phyloP scores from a whole-genome alignment of 441 rosid species.

The Raphanus hybrid region DNA sequence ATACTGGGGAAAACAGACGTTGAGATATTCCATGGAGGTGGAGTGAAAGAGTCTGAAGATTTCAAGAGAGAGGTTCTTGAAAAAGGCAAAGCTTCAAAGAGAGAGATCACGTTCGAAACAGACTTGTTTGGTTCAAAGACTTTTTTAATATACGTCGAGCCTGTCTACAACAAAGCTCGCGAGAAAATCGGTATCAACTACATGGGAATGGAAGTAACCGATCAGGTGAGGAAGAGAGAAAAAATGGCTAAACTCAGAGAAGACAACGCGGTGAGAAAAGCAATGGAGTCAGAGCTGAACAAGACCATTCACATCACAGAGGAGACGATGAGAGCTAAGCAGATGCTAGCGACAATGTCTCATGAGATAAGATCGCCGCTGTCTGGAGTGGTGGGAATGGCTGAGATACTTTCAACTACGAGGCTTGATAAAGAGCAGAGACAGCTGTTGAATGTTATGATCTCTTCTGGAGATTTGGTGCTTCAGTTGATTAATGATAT shows the following conservation, averaged over 20 bases:
- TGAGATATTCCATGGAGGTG: slow-evolving; percentile 89
- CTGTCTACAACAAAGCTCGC: slow-evolving; percentile 85
- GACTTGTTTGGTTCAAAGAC: slow-evolving; percentile 87
- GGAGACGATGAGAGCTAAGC: slow-evolving; percentile 99
- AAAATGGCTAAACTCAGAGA: slow-evolving; percentile 87
- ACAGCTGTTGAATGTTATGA: slow-evolving; percentile 81
- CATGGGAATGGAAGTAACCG: slow-evolving; percentile 98
- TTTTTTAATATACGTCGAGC: slow-evolving; percentile 90
- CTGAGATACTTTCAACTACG: slow-evolving; percentile 87
- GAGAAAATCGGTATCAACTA: slow-evolving; percentile 94
- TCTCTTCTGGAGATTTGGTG: slow-evolving; percentile 95
- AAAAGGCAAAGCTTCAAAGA: slow-evolving; percentile 85
- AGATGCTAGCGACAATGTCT: slow-evolving; percentile 97
- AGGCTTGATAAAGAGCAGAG: slow-evolving; percentile 81
- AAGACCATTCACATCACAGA: slow-evolving; percentile 99
- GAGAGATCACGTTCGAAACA: slow-evolving; percentile 91
- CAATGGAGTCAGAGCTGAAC: slow-evolving; percentile 94
- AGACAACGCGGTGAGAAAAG: slow-evolving; percentile 95
- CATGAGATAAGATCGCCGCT: slow-evolving; percentile 97
- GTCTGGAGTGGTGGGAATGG: slow-evolving; percentile 93
- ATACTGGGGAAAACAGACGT: slow-evolving; percentile 89
- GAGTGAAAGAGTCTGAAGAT: slow-evolving; percentile 93
- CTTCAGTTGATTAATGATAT: slow-evolving; percentile 54
- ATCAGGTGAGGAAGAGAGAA: slow-evolving; percentile 92
- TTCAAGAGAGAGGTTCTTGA: slow-evolving; percentile 92